Evolutionary conservation across 2,329 filamentous ascomycete species (phyloP).

Genomic region (Penicillium sclerotigenum): DNA sequence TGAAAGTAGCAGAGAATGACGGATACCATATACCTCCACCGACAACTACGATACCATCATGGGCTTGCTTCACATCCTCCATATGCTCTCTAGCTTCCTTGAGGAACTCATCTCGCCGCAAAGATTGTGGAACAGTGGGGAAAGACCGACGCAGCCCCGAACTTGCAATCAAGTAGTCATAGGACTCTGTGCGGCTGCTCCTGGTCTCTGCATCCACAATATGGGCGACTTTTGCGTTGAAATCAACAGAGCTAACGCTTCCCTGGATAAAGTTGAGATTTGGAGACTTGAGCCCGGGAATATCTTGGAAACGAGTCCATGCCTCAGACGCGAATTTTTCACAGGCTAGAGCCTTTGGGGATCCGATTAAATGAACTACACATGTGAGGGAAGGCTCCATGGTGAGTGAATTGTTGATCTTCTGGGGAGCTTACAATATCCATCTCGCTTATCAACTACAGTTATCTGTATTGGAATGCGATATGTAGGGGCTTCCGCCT

Average conservation of each 20-base stretch:
- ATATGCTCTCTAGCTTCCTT: conserved; percentile 24
- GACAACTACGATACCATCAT: conserved; percentile 60
- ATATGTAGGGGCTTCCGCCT: conserved; percentile 28
- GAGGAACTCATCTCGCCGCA: conserved; percentile 32
- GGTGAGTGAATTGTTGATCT: neutral
- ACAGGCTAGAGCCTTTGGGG: conserved; percentile 67
- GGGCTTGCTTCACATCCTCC: conserved; percentile 47
- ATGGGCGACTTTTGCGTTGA: conserved; percentile 56
- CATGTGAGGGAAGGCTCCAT: neutral
- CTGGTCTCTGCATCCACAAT: conserved; percentile 52
- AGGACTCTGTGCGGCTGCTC: conserved; percentile 42
- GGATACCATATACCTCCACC: conserved; percentile 55
- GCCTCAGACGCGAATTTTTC: conserved; percentile 61
- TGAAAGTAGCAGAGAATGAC: too few relatives aligned
- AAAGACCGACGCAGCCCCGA: conserved; percentile 67
- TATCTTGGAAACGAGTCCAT: conserved; percentile 67
- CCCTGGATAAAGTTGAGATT: conserved; percentile 66
- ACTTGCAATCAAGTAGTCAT: conserved; percentile 73
- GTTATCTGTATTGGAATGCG: conserved; percentile 65
- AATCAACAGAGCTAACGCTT: conserved; percentile 60
- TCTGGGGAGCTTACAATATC: conserved; percentile 60
- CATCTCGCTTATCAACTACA: conserved; percentile 75
- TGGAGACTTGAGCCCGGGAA: conserved; percentile 62
- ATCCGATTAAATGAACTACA: conserved; percentile 71
- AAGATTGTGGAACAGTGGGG: conserved; percentile 68